Conservation (phyloP, 2,329 filamentous ascomycete species). For the Colletotrichum godetiae region DNA sequence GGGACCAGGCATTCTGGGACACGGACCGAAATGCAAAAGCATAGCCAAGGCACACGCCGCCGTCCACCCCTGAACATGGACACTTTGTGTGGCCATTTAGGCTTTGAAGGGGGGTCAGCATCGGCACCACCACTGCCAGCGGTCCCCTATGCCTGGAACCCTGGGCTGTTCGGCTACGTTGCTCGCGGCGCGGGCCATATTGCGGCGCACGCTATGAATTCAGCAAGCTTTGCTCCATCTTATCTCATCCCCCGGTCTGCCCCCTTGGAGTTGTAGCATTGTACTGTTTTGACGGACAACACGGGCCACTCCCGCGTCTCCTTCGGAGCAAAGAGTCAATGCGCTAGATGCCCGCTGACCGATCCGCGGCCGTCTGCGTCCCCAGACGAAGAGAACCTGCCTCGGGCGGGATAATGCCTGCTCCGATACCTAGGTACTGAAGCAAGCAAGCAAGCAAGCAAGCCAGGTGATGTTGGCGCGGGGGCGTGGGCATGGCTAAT, state of each 20-base stretch:
- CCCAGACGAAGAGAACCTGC: background rate
- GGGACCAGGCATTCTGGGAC: slow-evolving; percentile 21
- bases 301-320: slow-evolving; percentile 6
- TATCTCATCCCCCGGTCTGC: slow-evolving; percentile 15
- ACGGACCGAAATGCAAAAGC: slow-evolving; percentile 19
- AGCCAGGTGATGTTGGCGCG: background rate
- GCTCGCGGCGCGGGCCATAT: slow-evolving; percentile 23
- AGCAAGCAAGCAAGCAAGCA: background rate
- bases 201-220: background rate
- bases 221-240: slow-evolving; percentile 1
- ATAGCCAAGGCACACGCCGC: slow-evolving; percentile 7
- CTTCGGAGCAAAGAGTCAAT: background rate
- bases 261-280: background rate
- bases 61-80: background rate
- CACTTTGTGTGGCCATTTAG: background rate
- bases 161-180: slow-evolving; percentile 11
- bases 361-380: background rate
- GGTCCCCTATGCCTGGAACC: background rate
- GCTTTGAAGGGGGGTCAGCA: background rate
- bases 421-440: background rate
- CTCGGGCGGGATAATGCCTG: background rate
- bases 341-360: slow-evolving; percentile 17
- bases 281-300: background rate
- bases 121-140: background rate
- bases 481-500: background rate